A percentile compares a stretch with the other conserved stretches of the same genome.
phyloP scores from a whole-genome alignment of 1,139 yeast species.

The Ashbya aceris region DNA sequence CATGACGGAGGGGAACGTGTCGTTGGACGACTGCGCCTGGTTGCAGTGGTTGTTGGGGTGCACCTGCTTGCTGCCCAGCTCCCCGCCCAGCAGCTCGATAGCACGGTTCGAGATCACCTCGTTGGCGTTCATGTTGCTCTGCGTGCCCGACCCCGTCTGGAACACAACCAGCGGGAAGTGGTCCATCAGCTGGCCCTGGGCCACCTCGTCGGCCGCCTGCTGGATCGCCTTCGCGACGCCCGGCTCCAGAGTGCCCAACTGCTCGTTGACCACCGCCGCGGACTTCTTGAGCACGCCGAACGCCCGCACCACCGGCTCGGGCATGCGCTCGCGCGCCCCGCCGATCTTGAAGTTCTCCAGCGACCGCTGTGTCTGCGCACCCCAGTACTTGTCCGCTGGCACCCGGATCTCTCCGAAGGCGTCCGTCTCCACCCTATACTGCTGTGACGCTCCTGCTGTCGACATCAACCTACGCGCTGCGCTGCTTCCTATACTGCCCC shows the following conservation, averaged over 20 bases:
- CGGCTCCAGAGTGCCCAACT: constrained; percentile 74
- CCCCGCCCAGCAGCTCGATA: constrained; percentile 88
- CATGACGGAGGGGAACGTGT: constrained; percentile 98
- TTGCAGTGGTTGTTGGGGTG: constrained; percentile 98
- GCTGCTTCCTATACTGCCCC: too few species aligned
- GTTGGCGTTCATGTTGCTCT: constrained; percentile 97
- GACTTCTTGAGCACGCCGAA: constrained; percentile 93
- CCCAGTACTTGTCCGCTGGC: constrained; percentile 81
- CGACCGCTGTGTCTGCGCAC: constrained; percentile 96
- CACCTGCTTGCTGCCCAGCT: constrained; percentile 79
- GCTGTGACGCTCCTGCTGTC: neutral
- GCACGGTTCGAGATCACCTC: constrained; percentile 98
- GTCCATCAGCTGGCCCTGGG: constrained; percentile 81
- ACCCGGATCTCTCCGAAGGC: constrained; percentile 96
- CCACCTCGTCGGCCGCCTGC: constrained; percentile 91
- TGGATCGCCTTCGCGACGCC: constrained; percentile 76
- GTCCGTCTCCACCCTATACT: constrained; percentile 72
- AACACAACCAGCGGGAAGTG: constrained; percentile 97
- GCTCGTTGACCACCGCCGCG: constrained; percentile 84
- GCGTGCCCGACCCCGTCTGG: constrained; percentile 99
- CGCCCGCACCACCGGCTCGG: constrained; percentile 81
- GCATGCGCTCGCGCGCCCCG: constrained; percentile 83
- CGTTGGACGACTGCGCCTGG: constrained; percentile 97
- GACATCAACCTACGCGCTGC: neutral
- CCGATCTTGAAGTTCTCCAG: constrained; percentile 92